A percentile compares a stretch with the other conserved stretches of the same genome.
phyloP scores from a whole-genome alignment of 2,329 filamentous ascomycete species.

The Xenosphaeropsis pyriputrescens region DNA sequence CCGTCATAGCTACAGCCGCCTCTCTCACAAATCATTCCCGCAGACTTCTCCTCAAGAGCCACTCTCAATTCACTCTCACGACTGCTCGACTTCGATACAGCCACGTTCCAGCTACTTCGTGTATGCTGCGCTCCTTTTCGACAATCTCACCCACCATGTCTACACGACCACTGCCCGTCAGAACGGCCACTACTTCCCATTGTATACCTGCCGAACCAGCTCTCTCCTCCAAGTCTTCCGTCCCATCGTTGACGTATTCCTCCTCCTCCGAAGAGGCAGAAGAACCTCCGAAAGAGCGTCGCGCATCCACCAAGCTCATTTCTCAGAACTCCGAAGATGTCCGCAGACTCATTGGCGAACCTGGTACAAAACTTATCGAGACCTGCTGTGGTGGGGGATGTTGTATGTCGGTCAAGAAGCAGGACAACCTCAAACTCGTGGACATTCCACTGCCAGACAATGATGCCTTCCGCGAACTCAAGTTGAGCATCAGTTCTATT shows the following conservation, averaged over 20 bases:
- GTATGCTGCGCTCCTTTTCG: not conserved
- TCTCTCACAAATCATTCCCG: not conserved
- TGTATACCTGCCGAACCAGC: slow-evolving; percentile 3
- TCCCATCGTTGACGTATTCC: slow-evolving; percentile 48
- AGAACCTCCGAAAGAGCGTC: slow-evolving; percentile 34
- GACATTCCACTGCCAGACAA: slow-evolving; percentile 55
- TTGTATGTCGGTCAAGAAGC: slow-evolving; percentile 35
- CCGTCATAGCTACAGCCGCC: not conserved
- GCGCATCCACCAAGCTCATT: slow-evolving; percentile 55
- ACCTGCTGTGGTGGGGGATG: slow-evolving; percentile 52
- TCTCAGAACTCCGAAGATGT: slow-evolving; percentile 48
- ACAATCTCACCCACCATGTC: slow-evolving; percentile 1
- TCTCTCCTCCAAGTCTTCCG: slow-evolving; percentile 30
- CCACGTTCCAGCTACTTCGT: not conserved
- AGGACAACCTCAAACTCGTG: slow-evolving; percentile 34
- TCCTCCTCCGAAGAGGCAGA: slow-evolving; percentile 36
- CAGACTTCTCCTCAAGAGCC: not conserved
- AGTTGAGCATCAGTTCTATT: slow-evolving; percentile 62
- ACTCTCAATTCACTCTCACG: not conserved
- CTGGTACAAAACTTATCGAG: slow-evolving; percentile 43
- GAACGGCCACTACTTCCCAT: slow-evolving; percentile 9
- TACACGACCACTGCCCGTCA: slow-evolving; percentile 13
- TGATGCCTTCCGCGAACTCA: slow-evolving; percentile 66
- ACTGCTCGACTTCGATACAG: not conserved
- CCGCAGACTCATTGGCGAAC: slow-evolving; percentile 48